Percentiles rank a stretch among this genome's conserved stretches.
Evolutionary conservation across 2,329 filamentous ascomycete species (phyloP).

Genomic region (Scedosporium minutisporum): DNA sequence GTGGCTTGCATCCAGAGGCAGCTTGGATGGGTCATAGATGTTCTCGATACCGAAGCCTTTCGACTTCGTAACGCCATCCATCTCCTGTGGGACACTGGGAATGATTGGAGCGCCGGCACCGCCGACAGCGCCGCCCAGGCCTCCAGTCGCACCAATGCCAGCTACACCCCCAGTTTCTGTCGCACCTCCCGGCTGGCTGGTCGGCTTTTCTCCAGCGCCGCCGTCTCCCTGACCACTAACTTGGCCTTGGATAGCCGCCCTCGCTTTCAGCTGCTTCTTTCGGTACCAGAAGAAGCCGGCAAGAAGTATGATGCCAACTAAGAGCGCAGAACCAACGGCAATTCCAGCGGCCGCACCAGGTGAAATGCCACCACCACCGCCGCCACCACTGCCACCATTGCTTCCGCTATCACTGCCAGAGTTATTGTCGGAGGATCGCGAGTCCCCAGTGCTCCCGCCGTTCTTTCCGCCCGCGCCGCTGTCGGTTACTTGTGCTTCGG

Average conservation of each 20-base stretch:
- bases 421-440: not conserved
- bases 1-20: not conserved
- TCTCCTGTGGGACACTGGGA: not conserved
- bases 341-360: not conserved
- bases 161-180: not conserved
- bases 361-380: not conserved
- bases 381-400: not conserved
- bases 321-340: not conserved
- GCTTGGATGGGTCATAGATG: not conserved
- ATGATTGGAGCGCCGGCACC: not conserved
- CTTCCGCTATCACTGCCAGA: not conserved
- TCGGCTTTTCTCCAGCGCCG: not conserved
- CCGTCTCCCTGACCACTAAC: not conserved
- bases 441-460: not conserved
- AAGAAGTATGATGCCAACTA: not conserved
- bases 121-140: not conserved
- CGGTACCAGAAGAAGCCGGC: not conserved
- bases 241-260: not conserved
- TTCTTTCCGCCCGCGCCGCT: not conserved
- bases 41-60: not conserved
- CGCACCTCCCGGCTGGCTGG: not conserved
- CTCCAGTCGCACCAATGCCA: not conserved
- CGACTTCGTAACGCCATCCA: not conserved
- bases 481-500: not conserved
- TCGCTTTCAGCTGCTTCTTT: not conserved